These are phyloP conservation scores for Priceomyces melissophilus DNA, from an alignment of 805 yeast genomes.

Conservation along the genomic window DNA sequence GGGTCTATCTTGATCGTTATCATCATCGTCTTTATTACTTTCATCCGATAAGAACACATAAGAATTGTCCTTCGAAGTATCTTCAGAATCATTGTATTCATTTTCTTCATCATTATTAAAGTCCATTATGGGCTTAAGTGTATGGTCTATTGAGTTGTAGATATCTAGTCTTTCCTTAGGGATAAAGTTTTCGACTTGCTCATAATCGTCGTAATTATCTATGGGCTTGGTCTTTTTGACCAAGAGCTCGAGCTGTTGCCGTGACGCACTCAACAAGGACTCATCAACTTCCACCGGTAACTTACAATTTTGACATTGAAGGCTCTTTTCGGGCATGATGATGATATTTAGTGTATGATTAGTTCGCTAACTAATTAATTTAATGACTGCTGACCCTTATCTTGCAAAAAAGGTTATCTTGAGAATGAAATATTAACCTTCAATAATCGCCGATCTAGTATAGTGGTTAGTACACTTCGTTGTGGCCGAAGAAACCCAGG, in stretches of 20 bases:
- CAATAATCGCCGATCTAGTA: constrained; percentile 40
- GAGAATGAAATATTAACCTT: not conserved
- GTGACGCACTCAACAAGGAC: constrained; percentile 48
- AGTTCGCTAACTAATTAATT: too few relatives aligned
- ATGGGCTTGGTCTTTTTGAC: constrained; percentile 23
- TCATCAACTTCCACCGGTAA: constrained; percentile 55
- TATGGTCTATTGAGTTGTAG: constrained; percentile 27
- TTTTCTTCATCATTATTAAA: constrained; percentile 27
- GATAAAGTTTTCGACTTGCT: constrained; percentile 27
- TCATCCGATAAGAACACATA: constrained; percentile 18
- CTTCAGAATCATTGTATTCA: constrained; percentile 13
- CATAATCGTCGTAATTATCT: not conserved
- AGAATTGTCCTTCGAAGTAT: constrained; percentile 6
- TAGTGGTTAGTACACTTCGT: constrained; percentile 49
- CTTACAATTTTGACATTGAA: constrained; percentile 59
- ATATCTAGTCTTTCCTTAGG: constrained; percentile 37
- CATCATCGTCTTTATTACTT: not conserved
- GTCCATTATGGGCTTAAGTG: constrained; percentile 23
- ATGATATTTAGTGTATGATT: too few relatives aligned
- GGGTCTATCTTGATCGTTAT: not conserved
- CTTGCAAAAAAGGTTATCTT: too few relatives aligned
- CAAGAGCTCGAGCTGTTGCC: constrained; percentile 54
- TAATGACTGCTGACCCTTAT: too few relatives aligned
- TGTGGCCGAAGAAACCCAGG: constrained; percentile 51
- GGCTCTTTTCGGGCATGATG: constrained; percentile 9